A percentile compares a stretch with the other conserved stretches of the same genome.
Conservation (phyloP, 208 protist genomes). For the Trypanosoma platydactyli region DNA sequence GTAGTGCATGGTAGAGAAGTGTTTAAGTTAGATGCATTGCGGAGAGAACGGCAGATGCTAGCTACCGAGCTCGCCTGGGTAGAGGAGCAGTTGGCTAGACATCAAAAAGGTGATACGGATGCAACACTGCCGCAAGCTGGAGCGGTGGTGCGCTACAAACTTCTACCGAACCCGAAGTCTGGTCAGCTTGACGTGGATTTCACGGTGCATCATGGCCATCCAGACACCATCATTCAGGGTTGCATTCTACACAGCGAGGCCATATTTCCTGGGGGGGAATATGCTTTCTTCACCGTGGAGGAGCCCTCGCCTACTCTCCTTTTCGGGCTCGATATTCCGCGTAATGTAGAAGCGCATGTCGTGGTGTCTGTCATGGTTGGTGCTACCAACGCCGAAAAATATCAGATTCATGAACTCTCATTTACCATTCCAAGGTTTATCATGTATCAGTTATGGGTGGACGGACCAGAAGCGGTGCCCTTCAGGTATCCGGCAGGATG, state of each 20-base stretch:
- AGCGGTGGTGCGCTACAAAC: constrained; percentile 40
- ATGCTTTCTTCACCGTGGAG: constrained; percentile 41
- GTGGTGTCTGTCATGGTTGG: constrained; percentile 86
- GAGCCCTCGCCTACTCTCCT: constrained; percentile 43
- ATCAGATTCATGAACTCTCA: constrained; percentile 83
- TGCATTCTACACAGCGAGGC: constrained; percentile 68
- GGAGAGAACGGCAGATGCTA: constrained; percentile 70
- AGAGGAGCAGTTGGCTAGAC: constrained; percentile 61
- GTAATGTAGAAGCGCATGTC: constrained; percentile 60
- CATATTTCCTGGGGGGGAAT: constrained; percentile 37
- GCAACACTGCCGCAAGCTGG: constrained; percentile 54
- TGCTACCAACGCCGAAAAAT: constrained; percentile 43
- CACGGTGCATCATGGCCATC: constrained; percentile 27
- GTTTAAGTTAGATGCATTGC: constrained; percentile 66
- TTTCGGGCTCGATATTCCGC: constrained; percentile 55
- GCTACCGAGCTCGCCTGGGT: constrained; percentile 70
- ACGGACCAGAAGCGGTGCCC: constrained; percentile 17
- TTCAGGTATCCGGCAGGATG: constrained; percentile 35
- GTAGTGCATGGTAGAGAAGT: constrained; percentile 57
- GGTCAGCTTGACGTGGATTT: constrained; percentile 44
- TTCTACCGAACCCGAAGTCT: constrained; percentile 31
- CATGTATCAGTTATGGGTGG: constrained; percentile 54
- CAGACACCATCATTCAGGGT: constrained; percentile 66
- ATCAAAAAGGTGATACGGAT: constrained; percentile 56
- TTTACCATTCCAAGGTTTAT: constrained; percentile 83